These are phyloP conservation scores for Aspergillus sp. DNA, from an alignment of 2,329 filamentous ascomycete genomes.

Conservation along the genomic window DNA sequence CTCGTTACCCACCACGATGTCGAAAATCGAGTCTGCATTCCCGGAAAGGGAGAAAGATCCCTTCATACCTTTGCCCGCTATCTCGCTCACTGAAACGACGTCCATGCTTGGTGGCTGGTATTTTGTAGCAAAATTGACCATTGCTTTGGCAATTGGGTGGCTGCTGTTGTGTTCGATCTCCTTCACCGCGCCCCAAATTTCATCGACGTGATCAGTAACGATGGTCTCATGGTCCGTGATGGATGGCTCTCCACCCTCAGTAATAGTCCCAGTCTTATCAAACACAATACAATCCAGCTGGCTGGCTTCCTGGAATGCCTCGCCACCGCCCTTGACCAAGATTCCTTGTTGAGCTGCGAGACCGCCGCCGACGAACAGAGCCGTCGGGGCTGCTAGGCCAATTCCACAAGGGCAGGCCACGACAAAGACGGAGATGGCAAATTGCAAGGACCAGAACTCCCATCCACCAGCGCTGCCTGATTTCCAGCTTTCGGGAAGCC, in stretches of 20 bases:
- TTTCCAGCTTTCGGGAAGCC: conserved; percentile 48
- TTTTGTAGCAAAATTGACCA: conserved; percentile 49
- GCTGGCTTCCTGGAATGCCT: conserved; percentile 83
- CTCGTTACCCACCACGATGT: background rate
- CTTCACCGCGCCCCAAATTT: conserved; percentile 49
- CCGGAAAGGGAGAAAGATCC: conserved; percentile 43
- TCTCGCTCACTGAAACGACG: conserved; percentile 49
- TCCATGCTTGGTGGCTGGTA: conserved; percentile 25
- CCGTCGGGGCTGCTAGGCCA: conserved; percentile 80
- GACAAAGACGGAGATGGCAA: conserved; percentile 84
- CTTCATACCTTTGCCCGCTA: conserved; percentile 58
- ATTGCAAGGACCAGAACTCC: conserved; percentile 58
- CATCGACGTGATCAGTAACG: conserved; percentile 30
- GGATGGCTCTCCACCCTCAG: conserved; percentile 58
- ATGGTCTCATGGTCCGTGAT: conserved; percentile 53
- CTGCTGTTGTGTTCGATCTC: conserved; percentile 59
- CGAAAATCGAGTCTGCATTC: background rate
- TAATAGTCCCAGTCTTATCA: conserved; percentile 85
- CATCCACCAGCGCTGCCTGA: conserved; percentile 47
- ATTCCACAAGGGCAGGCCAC: conserved; percentile 84
- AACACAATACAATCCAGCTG: conserved; percentile 77
- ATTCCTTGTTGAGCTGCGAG: conserved; percentile 78
- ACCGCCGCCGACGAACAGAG: conserved; percentile 79
- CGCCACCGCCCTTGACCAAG: conserved; percentile 78
- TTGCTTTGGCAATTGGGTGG: conserved; percentile 59